Base-by-base conservation (phyloP, 345 rosid species). In the Luvunga scandens region DNA sequence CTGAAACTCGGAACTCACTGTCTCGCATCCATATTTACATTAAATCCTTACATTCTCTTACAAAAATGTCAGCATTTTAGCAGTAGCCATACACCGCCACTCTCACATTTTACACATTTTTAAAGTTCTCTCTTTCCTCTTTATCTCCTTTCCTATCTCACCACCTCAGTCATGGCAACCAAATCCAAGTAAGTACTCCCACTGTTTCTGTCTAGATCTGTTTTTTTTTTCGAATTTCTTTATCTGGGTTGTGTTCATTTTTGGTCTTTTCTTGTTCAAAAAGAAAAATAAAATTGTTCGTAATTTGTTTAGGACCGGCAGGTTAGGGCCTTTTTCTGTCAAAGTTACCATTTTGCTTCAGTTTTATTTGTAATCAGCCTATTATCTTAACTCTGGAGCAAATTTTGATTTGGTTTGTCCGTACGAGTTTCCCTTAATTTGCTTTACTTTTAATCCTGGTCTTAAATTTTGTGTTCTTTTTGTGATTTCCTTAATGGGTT, bases 151-250 rank as follows among this genome's bases (percentile, higher is more conserved):
- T 53, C 72, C 45, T n/a, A 66, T 34, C 53, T 69, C 73, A 42
- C 34, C 33, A 30, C 74, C 79, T 31, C 73, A 65, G 74, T 65
- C 80, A 91, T 91, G 96, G 79, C 92, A 78, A 60, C 92, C 65
- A 90, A 90, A 86, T 78, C 90, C 87, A 90, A 84, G 96, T 91
- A 77, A 87, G 89, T 76, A 9, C 45, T 19, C 42, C 59, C 50
- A 53, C 39, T 66, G 64, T 77, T 66, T 79, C 48, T 71, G 45
- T 33, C 39, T 84, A 77, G 88, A 83, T 87, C 89, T 87, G 86
- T 67, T 61, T 50, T 59, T 61, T 34, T n/a, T 70, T 74, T 53
- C 33, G 1, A 5, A 9, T 65, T 2, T 68, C 61, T 33, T 45
- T n/a, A 63, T 62, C 62, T 73, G 67, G 73, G 53, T 34, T 36